phyloP scores from a whole-genome alignment of 305 asterid species.

The Fraxinus latifolia region DNA sequence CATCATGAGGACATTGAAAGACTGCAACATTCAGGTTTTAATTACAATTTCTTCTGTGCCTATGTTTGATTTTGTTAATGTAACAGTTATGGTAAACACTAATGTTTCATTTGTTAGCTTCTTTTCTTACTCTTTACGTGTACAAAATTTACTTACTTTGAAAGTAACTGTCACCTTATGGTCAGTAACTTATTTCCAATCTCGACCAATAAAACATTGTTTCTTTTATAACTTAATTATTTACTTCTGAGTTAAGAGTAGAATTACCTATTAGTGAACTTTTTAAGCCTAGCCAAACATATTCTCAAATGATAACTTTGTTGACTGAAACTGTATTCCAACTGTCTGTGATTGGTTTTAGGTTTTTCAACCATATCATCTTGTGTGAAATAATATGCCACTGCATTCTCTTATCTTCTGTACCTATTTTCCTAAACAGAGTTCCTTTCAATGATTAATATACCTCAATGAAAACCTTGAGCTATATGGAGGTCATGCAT shows the following conservation, averaged over 20 bases:
- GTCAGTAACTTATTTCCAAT: not conserved
- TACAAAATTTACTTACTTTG: not conserved
- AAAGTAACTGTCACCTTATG: not conserved
- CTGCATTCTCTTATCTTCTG: not conserved
- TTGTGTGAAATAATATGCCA: not conserved
- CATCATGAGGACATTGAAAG: constrained; percentile 70
- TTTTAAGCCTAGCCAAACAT: not conserved
- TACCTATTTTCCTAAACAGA: not conserved
- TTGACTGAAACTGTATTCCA: constrained; percentile 14
- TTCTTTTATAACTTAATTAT: not conserved
- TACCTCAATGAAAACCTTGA: not conserved
- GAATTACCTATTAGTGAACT: not conserved
- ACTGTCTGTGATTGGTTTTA: constrained; percentile 5
- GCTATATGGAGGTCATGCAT: not conserved
- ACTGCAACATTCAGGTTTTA: constrained; percentile 60
- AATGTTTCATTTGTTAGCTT: not conserved
- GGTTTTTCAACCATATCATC: not conserved
- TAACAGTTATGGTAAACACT: not conserved
- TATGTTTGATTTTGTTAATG: constrained; percentile 6
- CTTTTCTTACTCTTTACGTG: not conserved
- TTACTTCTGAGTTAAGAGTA: not conserved
- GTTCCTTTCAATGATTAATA: not conserved
- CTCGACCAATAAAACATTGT: not conserved
- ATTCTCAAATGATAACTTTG: not conserved
- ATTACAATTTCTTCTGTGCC: not conserved